These are phyloP conservation scores for Breynia disticha DNA, from an alignment of 441 rosid genomes.

Conservation along the genomic window DNA sequence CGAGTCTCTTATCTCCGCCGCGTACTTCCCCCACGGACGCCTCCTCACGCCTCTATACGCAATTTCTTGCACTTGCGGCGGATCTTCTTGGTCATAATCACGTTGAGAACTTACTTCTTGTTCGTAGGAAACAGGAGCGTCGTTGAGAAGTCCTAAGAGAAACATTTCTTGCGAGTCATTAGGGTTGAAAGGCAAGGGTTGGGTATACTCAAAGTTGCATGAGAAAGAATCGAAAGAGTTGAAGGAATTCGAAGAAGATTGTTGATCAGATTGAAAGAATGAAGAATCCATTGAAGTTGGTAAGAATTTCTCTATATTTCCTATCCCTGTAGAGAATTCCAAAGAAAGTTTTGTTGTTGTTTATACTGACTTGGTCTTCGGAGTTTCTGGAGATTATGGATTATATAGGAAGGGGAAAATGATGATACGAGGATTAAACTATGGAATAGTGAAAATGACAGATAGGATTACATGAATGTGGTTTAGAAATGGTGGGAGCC, in stretches of 20 bases:
- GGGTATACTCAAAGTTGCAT: constrained; percentile 3
- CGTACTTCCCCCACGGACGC: constrained; percentile 90
- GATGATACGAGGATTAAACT: no score
- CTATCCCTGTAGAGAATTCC: neutral
- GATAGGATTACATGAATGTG: neutral
- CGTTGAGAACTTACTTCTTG: constrained; percentile 22
- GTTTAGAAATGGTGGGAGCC: neutral
- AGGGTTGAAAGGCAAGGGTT: constrained; percentile 68
- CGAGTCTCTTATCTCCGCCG: constrained; percentile 90
- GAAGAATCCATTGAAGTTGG: constrained; percentile 21
- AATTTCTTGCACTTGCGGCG: constrained; percentile 25
- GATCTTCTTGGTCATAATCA: constrained; percentile 21
- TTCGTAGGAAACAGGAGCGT: constrained; percentile 27
- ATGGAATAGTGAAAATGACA: no score
- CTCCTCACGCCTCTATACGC: constrained; percentile 67
- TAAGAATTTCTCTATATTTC: no score
- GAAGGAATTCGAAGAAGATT: constrained; percentile 20
- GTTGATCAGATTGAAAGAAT: constrained; percentile 21
- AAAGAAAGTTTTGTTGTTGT: neutral
- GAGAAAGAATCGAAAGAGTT: constrained; percentile 26
- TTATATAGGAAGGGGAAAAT: no score
- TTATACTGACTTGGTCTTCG: neutral
- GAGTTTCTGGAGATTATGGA: no score
- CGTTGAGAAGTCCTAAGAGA: constrained; percentile 47
- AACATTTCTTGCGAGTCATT: constrained; percentile 86